phyloP scores from a whole-genome alignment of 148 eudicot genomes.

The Gaultheria prostrata region DNA sequence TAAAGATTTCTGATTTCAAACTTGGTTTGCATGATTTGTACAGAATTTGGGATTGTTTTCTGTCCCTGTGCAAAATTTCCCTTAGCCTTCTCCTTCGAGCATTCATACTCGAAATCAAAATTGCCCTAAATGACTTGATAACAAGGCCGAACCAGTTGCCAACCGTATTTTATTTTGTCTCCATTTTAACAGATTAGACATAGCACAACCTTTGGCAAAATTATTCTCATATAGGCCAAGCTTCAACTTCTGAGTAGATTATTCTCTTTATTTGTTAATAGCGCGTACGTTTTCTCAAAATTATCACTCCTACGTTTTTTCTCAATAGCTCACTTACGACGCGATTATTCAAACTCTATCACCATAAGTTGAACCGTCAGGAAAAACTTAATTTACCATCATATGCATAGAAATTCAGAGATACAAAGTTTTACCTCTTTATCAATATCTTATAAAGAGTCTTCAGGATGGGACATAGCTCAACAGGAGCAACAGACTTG shows the following conservation, averaged over 20 bases:
- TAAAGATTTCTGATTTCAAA: neutral
- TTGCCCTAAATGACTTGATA: neutral
- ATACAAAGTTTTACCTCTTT: slow-evolving; percentile 47
- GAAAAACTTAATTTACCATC: neutral
- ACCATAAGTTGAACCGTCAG: neutral
- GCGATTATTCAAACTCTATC: neutral
- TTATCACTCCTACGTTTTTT: neutral
- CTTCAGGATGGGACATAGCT: slow-evolving; percentile 88
- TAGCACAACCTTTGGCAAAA: neutral
- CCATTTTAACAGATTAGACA: neutral
- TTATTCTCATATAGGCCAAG: neutral
- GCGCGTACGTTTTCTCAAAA: neutral
- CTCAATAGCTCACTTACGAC: neutral
- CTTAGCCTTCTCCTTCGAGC: neutral
- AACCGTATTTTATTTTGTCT: neutral
- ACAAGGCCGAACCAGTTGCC: neutral
- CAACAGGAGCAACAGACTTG: slow-evolving; percentile 87
- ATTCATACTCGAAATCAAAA: neutral
- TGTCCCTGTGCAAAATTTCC: neutral
- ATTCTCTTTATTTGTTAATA: neutral
- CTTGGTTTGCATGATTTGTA: neutral
- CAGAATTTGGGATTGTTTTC: neutral
- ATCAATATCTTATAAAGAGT: slow-evolving; percentile 74
- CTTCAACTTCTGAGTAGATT: neutral
- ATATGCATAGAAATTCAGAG: neutral